A percentile compares a stretch with the other conserved stretches of the same genome.
phyloP scores from a whole-genome alignment of 768 basidiomycete species.

The Russula sp. region DNA sequence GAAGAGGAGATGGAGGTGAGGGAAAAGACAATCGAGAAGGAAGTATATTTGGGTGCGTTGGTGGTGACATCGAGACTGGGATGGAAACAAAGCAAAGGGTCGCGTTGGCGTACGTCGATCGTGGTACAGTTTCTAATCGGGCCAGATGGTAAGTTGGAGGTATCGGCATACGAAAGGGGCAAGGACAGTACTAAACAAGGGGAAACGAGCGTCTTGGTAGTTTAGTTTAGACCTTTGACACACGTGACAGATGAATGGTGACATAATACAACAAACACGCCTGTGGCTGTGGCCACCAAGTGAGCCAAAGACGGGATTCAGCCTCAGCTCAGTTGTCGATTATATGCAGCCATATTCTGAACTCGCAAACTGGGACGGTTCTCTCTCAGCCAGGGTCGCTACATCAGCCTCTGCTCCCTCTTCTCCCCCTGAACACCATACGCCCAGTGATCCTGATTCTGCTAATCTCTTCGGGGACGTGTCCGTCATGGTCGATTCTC shows the following conservation, averaged over 20 bases:
- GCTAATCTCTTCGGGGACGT: neutral
- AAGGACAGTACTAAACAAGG: slow-evolving; percentile 26
- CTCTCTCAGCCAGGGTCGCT: neutral
- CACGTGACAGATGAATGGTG: neutral
- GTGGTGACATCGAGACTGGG: slow-evolving; percentile 35
- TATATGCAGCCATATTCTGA: slow-evolving; percentile 16
- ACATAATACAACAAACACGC: slow-evolving; percentile 7
- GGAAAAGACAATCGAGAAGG: slow-evolving; percentile 54
- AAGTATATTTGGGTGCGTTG: slow-evolving; percentile 39
- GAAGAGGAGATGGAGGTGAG: slow-evolving; percentile 59
- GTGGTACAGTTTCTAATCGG: slow-evolving; percentile 39
- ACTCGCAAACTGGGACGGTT: slow-evolving; percentile 22
- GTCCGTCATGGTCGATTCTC: neutral
- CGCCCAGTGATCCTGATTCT: neutral
- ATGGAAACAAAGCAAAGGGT: slow-evolving; percentile 39
- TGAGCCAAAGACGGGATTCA: neutral
- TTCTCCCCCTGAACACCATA: neutral
- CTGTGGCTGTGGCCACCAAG: neutral
- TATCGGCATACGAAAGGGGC: slow-evolving; percentile 37
- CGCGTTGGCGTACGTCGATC: slow-evolving; percentile 46
- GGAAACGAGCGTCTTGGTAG: slow-evolving; percentile 24
- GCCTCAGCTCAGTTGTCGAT: neutral
- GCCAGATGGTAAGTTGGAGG: slow-evolving; percentile 32
- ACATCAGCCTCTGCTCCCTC: neutral
- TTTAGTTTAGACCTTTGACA: neutral